Evolutionary conservation across 2,329 filamentous ascomycete genomes (phyloP).

Genomic region (Fusarium chlamydosporum): DNA sequence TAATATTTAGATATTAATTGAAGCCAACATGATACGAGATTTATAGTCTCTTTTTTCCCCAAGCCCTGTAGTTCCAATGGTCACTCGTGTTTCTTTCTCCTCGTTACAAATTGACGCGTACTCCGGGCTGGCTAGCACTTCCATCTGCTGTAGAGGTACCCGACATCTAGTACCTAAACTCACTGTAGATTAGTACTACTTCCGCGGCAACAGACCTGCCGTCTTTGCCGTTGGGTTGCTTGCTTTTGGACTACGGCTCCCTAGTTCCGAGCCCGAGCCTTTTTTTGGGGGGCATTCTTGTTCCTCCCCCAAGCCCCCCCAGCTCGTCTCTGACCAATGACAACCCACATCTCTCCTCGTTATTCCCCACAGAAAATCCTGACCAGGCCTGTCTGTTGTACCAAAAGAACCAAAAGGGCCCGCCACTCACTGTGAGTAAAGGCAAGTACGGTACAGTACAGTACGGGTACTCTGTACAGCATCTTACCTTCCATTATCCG

Average conservation of each 20-base stretch:
- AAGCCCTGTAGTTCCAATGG: not conserved
- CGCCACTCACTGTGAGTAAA: conserved; percentile 26
- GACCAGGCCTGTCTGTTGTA: conserved; percentile 32
- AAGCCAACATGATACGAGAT: not conserved
- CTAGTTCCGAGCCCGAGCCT: conserved; percentile 46
- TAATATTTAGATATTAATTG: not conserved
- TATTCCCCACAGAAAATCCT: conserved; percentile 42
- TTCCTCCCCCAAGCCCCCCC: conserved; percentile 20
- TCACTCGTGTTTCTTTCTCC: no score
- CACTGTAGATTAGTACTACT: not conserved
- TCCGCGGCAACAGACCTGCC: conserved; percentile 31
- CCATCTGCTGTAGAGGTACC: not conserved
- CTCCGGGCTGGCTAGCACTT: no score
- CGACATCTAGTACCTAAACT: not conserved
- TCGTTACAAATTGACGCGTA: not conserved
- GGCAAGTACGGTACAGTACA: not conserved
- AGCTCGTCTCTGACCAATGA: conserved; percentile 18
- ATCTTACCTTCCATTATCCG: conserved; percentile 2
- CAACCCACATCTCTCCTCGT: not conserved
- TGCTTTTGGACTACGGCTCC: conserved; percentile 46
- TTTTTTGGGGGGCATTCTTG: conserved; percentile 12
- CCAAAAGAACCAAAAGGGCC: conserved; percentile 8
- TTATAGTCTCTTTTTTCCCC: no score
- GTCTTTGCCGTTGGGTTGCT: conserved; percentile 47
- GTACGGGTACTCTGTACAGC: conserved; percentile 6